These are phyloP conservation scores for Orbilia blumenaviensis DNA, from an alignment of 2,329 filamentous ascomycete genomes.

Conservation along the genomic window DNA sequence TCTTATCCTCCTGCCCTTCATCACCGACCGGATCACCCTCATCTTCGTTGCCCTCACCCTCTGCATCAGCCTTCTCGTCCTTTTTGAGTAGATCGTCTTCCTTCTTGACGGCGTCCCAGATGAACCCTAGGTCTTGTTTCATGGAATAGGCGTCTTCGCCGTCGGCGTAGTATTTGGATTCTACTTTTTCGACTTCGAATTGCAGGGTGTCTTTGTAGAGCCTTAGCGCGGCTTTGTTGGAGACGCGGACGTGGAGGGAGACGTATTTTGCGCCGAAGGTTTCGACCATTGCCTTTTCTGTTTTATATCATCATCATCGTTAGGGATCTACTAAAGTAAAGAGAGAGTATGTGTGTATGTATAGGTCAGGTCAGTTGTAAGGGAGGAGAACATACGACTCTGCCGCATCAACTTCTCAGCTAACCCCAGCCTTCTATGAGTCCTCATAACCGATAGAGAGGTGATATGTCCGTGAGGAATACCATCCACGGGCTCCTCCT, in stretches of 20 bases:
- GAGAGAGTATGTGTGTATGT: neutral
- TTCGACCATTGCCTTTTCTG: slow-evolving; percentile 82
- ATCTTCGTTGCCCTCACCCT: slow-evolving; percentile 63
- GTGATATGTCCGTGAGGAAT: slow-evolving; percentile 96
- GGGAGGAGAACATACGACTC: slow-evolving; percentile 73
- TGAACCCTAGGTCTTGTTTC: slow-evolving; percentile 78
- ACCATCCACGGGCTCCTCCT: slow-evolving; percentile 92
- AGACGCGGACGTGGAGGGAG: slow-evolving; percentile 92
- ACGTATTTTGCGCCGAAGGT: slow-evolving; percentile 91
- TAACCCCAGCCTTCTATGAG: slow-evolving; percentile 86
- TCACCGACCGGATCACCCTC: slow-evolving; percentile 61
- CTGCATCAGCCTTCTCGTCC: slow-evolving; percentile 62
- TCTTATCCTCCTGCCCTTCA: slow-evolving; percentile 64
- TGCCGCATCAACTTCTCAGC: slow-evolving; percentile 98
- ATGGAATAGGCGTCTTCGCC: slow-evolving; percentile 96
- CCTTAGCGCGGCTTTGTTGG: slow-evolving; percentile 88
- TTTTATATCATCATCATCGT: slow-evolving; percentile 9
- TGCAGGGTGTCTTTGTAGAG: slow-evolving; percentile 92
- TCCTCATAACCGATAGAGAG: slow-evolving; percentile 87
- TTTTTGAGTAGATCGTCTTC: slow-evolving; percentile 32
- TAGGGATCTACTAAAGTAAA: too few relatives aligned
- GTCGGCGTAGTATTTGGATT: slow-evolving; percentile 94
- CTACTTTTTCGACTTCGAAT: slow-evolving; percentile 86
- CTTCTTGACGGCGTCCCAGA: slow-evolving; percentile 66
- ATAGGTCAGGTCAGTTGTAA: too few relatives aligned